Evolutionary conservation across 768 basidiomycete genomes (phyloP).

Genomic region (Aureoboletus auriporus): DNA sequence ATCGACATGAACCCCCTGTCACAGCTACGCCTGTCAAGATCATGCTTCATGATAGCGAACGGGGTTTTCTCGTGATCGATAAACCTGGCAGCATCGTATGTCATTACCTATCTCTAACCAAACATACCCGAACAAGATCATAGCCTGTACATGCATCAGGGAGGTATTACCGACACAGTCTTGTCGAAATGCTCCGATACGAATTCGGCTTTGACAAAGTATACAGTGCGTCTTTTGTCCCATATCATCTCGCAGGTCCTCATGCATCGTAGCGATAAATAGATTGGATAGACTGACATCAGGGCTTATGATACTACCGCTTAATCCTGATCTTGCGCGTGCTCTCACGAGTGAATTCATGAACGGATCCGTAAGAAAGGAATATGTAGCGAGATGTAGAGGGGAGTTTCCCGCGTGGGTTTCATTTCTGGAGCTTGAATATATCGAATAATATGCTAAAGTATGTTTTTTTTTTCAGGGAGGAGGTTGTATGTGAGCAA

Average conservation of each 20-base stretch:
- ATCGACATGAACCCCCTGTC: conserved; percentile 96
- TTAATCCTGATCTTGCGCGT: conserved; percentile 65
- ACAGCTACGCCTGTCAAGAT: conserved; percentile 79
- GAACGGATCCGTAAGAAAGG: conserved; percentile 79
- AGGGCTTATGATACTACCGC: conserved; percentile 90
- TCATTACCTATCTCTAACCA: conserved; percentile 20
- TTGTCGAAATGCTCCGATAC: conserved; percentile 78
- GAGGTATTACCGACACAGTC: conserved; percentile 82
- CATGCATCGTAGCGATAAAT: conserved; percentile 68
- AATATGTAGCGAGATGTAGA: conserved; percentile 84
- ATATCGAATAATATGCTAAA: neutral
- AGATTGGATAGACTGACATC: conserved; percentile 92
- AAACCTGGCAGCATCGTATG: conserved; percentile 96
- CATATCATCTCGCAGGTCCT: neutral
- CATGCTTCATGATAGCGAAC: conserved; percentile 70
- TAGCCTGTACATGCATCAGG: conserved; percentile 93
- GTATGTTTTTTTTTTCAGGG: conserved; percentile 38
- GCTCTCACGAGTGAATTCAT: conserved; percentile 77
- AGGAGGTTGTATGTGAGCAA: conserved; percentile 78
- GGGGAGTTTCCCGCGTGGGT: conserved; percentile 85
- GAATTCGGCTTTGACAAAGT: conserved; percentile 82
- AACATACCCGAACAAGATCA: neutral
- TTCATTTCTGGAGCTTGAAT: neutral
- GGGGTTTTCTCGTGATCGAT: conserved; percentile 86
- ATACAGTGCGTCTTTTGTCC: conserved; percentile 59